phyloP scores from a whole-genome alignment of 2,329 filamentous ascomycete genomes.

The Exophiala sp. region DNA sequence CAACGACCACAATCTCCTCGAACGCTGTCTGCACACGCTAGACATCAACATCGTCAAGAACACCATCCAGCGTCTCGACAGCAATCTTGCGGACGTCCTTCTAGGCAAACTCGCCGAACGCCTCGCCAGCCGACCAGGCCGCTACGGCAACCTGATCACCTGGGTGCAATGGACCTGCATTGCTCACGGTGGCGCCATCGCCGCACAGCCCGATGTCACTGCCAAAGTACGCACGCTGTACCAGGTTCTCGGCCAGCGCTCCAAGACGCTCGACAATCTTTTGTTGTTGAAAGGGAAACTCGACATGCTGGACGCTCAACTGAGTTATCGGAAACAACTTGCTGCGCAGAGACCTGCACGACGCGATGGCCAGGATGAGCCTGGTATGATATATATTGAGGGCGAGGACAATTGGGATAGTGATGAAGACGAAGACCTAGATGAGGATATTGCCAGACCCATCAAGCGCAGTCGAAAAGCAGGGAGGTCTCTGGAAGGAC shows the following conservation, averaged over 20 bases:
- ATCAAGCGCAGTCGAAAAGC: conserved; percentile 4
- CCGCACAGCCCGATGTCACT: conserved; percentile 78
- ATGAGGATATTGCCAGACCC: conserved; percentile 26
- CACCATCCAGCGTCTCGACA: conserved; percentile 88
- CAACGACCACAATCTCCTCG: conserved; percentile 83
- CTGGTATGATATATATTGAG: conserved; percentile 69
- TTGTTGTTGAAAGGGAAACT: conserved; percentile 90
- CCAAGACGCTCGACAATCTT: conserved; percentile 75
- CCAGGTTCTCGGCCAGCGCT: conserved; percentile 81
- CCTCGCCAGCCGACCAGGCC: conserved; percentile 79
- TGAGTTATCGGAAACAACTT: conserved; percentile 71
- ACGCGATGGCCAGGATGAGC: conserved; percentile 64
- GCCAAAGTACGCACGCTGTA: conserved; percentile 74
- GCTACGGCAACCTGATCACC: conserved; percentile 83
- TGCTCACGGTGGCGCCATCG: conserved; percentile 85
- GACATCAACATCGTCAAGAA: conserved; percentile 75
- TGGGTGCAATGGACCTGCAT: conserved; percentile 97
- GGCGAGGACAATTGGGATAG: conserved; percentile 55
- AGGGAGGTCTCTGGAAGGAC: conserved; percentile 30
- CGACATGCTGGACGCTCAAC: conserved; percentile 88
- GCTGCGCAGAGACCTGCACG: conserved; percentile 45
- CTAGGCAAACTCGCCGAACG: conserved; percentile 82
- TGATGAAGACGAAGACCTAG: conserved; percentile 39
- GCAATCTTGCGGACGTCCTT: conserved; percentile 71
- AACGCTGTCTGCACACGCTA: conserved; percentile 81